phyloP scores from a whole-genome alignment of 2,329 filamentous ascomycete species.

The Didymella exigua region DNA sequence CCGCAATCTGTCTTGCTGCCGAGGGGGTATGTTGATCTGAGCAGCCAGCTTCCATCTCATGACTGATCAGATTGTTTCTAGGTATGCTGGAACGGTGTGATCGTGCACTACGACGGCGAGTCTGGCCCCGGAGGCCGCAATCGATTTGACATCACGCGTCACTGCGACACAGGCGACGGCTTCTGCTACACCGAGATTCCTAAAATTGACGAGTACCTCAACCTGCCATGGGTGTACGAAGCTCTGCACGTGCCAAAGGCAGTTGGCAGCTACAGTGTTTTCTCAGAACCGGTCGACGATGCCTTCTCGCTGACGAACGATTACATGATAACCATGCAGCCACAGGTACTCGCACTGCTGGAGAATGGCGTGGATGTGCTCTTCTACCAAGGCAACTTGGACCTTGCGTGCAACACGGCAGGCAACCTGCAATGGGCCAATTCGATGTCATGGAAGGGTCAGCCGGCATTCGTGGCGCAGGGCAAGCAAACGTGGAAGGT shows the following conservation, averaged over 20 bases:
- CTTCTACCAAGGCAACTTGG: slow-evolving; percentile 50
- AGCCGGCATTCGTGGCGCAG: slow-evolving; percentile 50
- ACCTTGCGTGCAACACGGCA: slow-evolving; percentile 51
- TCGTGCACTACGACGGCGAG: slow-evolving; percentile 51
- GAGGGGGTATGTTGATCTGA: slow-evolving; percentile 46
- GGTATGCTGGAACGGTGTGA: slow-evolving; percentile 49
- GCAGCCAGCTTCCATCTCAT: too few relatives aligned
- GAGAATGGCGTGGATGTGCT: slow-evolving; percentile 47
- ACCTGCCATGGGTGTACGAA: slow-evolving; percentile 39
- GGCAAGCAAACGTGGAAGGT: slow-evolving; percentile 34
- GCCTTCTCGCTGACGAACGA: slow-evolving; percentile 42
- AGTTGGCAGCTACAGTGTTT: slow-evolving; percentile 41
- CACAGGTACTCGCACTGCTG: slow-evolving; percentile 45
- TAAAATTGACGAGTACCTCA: slow-evolving; percentile 42
- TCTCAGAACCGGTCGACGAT: slow-evolving; percentile 28
- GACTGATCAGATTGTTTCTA: too few relatives aligned
- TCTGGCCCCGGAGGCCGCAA: slow-evolving; percentile 50
- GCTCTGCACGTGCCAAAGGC: slow-evolving; percentile 42
- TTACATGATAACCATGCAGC: slow-evolving; percentile 36
- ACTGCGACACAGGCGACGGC: slow-evolving; percentile 45
- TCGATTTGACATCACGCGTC: slow-evolving; percentile 52
- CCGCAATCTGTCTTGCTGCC: slow-evolving; percentile 50
- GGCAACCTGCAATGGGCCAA: slow-evolving; percentile 50
- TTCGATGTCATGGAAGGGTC: slow-evolving; percentile 53
- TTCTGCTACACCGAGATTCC: slow-evolving; percentile 48